Evolutionary conservation across 2,329 filamentous ascomycete genomes (phyloP), one percentile per base, ranked within the genome.

Genomic region (Huntiella abstrusa): DNA sequence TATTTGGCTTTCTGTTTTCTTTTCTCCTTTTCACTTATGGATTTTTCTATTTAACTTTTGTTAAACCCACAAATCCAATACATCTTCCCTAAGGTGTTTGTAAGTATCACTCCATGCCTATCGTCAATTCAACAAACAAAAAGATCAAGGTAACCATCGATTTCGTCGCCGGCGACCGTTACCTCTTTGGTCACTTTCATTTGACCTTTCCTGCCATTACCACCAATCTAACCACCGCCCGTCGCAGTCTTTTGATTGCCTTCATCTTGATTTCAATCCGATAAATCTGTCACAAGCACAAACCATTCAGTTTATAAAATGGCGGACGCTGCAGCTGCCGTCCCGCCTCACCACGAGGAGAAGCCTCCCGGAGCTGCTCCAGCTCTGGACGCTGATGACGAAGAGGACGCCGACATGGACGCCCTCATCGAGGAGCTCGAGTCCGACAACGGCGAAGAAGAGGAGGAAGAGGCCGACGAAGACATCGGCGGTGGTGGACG

Each of bases 391-490:
- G 59, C 57, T 43, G 71, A 71, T 22, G 77, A 78, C 4, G 79
- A 83, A 42, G 80, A 86, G 16, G 80, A 83, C 39, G 81, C 85
- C 64, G 80, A 88, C 60, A 85, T 93, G 54, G 83, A 92, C 58
- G 76, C 78, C 57, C 70, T 93, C 57, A 92, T 93, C 54, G 80
- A 86, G 61, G 84, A 91, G 56, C 78, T 92, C 54, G 82, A 91
- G 65, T 85, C 79, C 37, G 70, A 84, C 55, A 83, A 91, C 61
- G 83, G 79, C 47, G 75, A 77, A 54, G 70, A 72, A 46, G 66
- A 69, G 13, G 68, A 78, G 19, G 75, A 80, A 28, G 75, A 76
- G 38, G 76, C 80, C 49, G 76, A 66, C 47, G 64, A 64, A 49
- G 60, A 62, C 52, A 51, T 53, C 51, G 64, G 62, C 32, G 61